Base-by-base conservation (phyloP, 164 flowering plant genomes). In the Tinospora cordifolia region DNA sequence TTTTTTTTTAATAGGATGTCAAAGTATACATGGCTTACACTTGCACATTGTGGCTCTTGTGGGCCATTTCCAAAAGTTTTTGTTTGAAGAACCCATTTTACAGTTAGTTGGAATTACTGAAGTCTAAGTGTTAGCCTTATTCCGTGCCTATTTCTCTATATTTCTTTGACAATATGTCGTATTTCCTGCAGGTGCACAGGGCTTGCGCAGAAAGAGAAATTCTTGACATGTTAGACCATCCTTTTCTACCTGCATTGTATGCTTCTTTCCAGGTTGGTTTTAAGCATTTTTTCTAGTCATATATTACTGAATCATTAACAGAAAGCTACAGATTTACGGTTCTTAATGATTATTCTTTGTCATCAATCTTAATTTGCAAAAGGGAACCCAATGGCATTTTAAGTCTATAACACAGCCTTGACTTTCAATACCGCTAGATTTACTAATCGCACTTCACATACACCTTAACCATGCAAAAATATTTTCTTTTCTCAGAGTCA, bases 191-290 rank as follows among this genome's bases (percentile, higher is more conserved):
- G 98, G 98, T 94, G 58, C 99, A 94, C 63, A 89, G 99, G 82
- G 99, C 97, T 79, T 88, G 97, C 78, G 95, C 98, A 62, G 99
- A 94, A 79, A 87, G 99, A 81, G 97, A 92, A 78, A 94, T 94
- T 76, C 93, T 92, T 51, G 97, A 92, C 77, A 73, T 87, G 83
- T 75, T 94, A 83, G 99, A 94, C 71, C 99, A 94, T 74, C 99
- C 99, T 76, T 94, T 94, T 79, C 96, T 94, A 82, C 99, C 99
- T 51, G 96, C 99, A 44, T 70, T 94, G 22, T 94, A 94, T 81
- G 98, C 99, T 74, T 92, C 98, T 73, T 91, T 94, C 86, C 98
- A 93, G 98, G 98, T 93, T 58, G 65, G 75, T 34, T 46, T 44
- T 44, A 24, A 38, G 44, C n/a, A 68, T 57, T 67, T 0, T 57